Evolutionary conservation across 768 basidiomycete species (phyloP).

Genomic region (Tricholomella constricta): DNA sequence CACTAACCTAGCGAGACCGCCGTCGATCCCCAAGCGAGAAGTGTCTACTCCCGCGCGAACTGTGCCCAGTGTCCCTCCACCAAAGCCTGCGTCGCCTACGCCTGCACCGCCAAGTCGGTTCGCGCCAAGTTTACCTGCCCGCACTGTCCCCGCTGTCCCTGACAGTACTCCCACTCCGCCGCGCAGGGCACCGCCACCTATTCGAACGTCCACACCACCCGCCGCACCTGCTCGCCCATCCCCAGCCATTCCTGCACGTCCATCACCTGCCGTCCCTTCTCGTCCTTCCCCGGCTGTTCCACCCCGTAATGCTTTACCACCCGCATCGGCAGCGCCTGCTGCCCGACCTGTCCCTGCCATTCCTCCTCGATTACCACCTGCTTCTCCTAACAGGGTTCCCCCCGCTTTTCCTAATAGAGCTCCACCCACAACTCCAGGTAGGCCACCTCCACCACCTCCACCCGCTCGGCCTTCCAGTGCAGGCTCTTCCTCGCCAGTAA

Average conservation of each 20-base stretch:
- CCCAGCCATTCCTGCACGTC: conserved; percentile 8
- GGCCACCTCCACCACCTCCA: conserved; percentile 38
- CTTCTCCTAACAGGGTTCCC: conserved; percentile 20
- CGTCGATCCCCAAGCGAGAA: conserved; percentile 58
- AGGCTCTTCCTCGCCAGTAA: conserved; percentile 26
- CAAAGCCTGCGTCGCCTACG: conserved; percentile 32
- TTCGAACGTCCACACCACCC: conserved; percentile 34
- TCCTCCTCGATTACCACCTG: conserved; percentile 27
- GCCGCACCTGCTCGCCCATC: conserved; percentile 19
- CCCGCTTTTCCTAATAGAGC: conserved; percentile 14
- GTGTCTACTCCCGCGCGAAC: conserved; percentile 2
- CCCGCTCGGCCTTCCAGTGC: conserved; percentile 41
- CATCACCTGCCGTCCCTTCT: conserved; percentile 9
- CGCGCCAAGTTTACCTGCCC: conserved; percentile 40
- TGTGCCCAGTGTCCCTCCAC: conserved; percentile 4
- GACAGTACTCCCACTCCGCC: conserved; percentile 41
- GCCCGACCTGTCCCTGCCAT: conserved; percentile 31
- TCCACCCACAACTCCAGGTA: conserved; percentile 36
- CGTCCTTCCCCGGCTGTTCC: conserved; percentile 33
- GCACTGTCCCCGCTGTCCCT: conserved; percentile 35
- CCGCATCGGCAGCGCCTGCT: conserved; percentile 18
- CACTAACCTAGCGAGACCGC: conserved; percentile 65
- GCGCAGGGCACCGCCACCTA: conserved; percentile 41
- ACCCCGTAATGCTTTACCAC: conserved; percentile 33
- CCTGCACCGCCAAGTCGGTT: conserved; percentile 34